Evolutionary conservation across 169 alveolate genomes (phyloP).

Genomic region (Eimeria mitis): DNA sequence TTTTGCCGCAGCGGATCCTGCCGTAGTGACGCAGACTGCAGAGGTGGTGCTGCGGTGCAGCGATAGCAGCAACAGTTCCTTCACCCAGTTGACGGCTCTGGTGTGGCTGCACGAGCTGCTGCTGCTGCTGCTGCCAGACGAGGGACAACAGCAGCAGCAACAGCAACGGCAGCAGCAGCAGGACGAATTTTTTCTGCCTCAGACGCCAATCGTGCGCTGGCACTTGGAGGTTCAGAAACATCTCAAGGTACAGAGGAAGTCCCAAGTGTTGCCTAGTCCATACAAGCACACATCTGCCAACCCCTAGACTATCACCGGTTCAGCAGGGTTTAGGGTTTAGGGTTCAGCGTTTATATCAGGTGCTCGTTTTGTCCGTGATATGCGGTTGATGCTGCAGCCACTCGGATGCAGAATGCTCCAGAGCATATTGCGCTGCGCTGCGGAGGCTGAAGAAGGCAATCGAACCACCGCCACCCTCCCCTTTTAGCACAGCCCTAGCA

Average conservation of each 20-base stretch:
- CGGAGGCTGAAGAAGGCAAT: constrained; percentile 61
- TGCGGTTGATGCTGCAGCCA: constrained; percentile 33
- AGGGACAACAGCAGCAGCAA: constrained; percentile 39
- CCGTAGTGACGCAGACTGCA: constrained; percentile 45
- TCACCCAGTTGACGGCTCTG: constrained; percentile 80
- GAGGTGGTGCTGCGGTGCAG: constrained; percentile 68
- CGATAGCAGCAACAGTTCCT: constrained; percentile 75
- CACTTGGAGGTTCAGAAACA: constrained; percentile 56
- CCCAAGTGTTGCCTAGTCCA: background rate
- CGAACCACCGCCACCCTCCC: background rate
- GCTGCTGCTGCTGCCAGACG: constrained; percentile 65
- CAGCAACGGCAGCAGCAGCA: constrained; percentile 2
- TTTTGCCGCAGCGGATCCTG: constrained; percentile 72
- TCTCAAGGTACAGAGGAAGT: constrained; percentile 4
- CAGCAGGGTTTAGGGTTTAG: background rate
- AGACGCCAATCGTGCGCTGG: background rate
- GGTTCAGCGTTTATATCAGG: background rate
- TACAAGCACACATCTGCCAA: background rate
- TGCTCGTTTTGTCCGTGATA: background rate
- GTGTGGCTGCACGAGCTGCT: constrained; percentile 81
- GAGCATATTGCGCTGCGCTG: constrained; percentile 68
- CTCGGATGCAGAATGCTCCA: constrained; percentile 48
- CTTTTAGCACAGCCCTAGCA: background rate
- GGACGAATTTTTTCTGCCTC: constrained; percentile 20
- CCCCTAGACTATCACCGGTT: background rate